phyloP scores from a whole-genome alignment of 164 flowering plant genomes.

The Santalum album region DNA sequence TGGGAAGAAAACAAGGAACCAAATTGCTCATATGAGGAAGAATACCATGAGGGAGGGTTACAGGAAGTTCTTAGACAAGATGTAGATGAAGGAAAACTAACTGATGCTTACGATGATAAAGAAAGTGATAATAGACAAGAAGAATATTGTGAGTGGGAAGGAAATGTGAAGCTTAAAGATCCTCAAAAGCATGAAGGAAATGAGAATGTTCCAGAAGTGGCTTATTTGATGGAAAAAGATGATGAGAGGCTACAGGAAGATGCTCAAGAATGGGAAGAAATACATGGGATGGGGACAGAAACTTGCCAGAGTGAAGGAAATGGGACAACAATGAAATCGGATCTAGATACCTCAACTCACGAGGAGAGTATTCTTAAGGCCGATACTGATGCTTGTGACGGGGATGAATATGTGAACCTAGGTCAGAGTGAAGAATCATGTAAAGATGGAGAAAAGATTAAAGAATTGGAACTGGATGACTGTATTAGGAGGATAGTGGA shows the following conservation, averaged over 20 bases:
- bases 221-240: conserved; percentile 7
- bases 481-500: conserved; percentile 6
- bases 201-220: conserved; percentile 8
- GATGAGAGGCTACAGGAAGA: conserved; percentile 7
- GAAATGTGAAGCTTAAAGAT: conserved; percentile 5
- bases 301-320: conserved; percentile 4
- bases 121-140: conserved; percentile 3
- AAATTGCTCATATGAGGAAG: neutral
- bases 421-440: conserved; percentile 8
- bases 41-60: neutral
- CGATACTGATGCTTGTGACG: conserved; percentile 4
- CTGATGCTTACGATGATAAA: conserved; percentile 4
- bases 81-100: neutral
- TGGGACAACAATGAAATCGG: conserved; percentile 6
- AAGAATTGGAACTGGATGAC: conserved; percentile 6
- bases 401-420: conserved; percentile 6
- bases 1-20: neutral
- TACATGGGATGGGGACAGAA: conserved; percentile 3
- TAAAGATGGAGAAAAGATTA: neutral
- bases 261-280: conserved; percentile 7
- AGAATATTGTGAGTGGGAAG: conserved; percentile 8
- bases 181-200: conserved; percentile 2
- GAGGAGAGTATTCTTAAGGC: conserved; percentile 7
- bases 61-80: conserved; percentile 8
- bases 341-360: conserved; percentile 1